Evolutionary conservation across 768 basidiomycete species (phyloP), one percentile per base, ranked within the genome.

Genomic region (Asterophora parasitica): DNA sequence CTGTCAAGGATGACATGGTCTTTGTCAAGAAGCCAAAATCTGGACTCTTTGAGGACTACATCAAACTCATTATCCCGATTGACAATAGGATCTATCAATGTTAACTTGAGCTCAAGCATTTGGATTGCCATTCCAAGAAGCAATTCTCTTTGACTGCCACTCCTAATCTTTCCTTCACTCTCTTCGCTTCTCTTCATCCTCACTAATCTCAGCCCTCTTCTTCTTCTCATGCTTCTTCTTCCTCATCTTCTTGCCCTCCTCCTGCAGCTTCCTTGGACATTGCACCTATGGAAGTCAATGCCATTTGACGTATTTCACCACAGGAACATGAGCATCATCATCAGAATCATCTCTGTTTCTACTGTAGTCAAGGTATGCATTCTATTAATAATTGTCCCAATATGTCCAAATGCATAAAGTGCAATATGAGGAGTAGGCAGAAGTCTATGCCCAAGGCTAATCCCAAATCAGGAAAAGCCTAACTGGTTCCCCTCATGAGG

Each of bases 261-360:
- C 23, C 23, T 3, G 6, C 23, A 23, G 23, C 23, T 10, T 26
- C 37, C 15, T 17, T 28, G 4, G 51, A 59, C 20, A 52, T 58
- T 42, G 59, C 61, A 15, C 65, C 66, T 2, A 68, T 68, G 67
- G 61, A 67, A 17, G 54, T 69, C 38, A 61, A 69, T 40, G 58
- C 59, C 15, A 41, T 58, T 1, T 32, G 46, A 11, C 57, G 56
- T 20, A 56, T 72, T 37, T 58, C 66, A 0, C 35, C 51, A 1
- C 58, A 56, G 1, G 67, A 71, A 50, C 43, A 48, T 1, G 53
- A 64, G 12, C 52, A 50, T 16, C 60, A 59, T 16, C 23, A 34
- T 6, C 49, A 55, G 5, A 42, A 64, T 1, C 53, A 56, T 15
- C 58, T 73, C 2, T 73, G 70, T 52, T 37, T 63, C 13, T 72